Evolutionary conservation across 345 rosid species (phyloP).

Genomic region (Ceriops tagal): DNA sequence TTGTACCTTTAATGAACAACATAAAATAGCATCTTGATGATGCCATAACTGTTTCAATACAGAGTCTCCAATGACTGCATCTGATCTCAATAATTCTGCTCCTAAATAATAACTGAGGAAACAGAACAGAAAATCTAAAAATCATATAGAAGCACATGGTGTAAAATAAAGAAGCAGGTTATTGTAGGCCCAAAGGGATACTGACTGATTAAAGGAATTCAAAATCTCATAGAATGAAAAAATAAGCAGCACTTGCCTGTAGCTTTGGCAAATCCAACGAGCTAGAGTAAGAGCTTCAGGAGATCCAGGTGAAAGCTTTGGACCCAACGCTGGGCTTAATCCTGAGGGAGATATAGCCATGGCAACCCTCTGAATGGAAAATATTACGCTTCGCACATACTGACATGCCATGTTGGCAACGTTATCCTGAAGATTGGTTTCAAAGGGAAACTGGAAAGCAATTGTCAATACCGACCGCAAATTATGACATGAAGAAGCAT

Average conservation of each 20-base stretch:
- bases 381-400: slow-evolving; percentile 84
- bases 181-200: not conserved
- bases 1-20: slow-evolving; percentile 82
- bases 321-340: slow-evolving; percentile 54
- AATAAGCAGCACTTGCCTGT: slow-evolving; percentile 42
- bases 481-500: slow-evolving; percentile 41
- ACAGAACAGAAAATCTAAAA: slow-evolving; percentile 13
- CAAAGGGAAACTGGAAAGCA: slow-evolving; percentile 96
- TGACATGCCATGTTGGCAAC: slow-evolving; percentile 95
- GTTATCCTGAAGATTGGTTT: slow-evolving; percentile 77
- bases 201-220: not conserved
- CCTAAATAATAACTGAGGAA: slow-evolving; percentile 63
- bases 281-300: slow-evolving; percentile 94
- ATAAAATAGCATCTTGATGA: slow-evolving; percentile 85
- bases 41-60: slow-evolving; percentile 79
- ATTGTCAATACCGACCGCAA: slow-evolving; percentile 83
- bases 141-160: not conserved
- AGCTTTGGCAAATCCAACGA: slow-evolving; percentile 88
- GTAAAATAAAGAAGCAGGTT: too few species aligned
- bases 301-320: slow-evolving; percentile 78
- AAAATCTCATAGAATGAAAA: not conserved
- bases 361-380: slow-evolving; percentile 93
- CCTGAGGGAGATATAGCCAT: slow-evolving; percentile 93
- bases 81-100: slow-evolving; percentile 59
- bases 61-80: slow-evolving; percentile 53